A percentile compares a stretch with the other conserved stretches of the same genome.
phyloP scores from a whole-genome alignment of 495 filamentous ascomycete species.

The Hyaloscypha hepaticicola region DNA sequence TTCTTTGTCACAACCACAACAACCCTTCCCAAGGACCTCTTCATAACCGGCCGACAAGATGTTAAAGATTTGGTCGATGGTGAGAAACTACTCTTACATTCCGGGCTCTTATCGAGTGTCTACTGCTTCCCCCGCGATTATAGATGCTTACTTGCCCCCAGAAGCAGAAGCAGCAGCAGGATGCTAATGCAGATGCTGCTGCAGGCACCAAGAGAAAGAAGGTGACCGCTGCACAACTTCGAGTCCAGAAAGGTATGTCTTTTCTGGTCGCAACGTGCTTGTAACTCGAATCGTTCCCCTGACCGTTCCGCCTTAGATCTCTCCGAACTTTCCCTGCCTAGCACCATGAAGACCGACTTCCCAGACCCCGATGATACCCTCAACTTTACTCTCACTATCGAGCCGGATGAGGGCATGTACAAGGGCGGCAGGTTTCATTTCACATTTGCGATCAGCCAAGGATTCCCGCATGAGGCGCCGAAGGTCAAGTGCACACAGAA shows the following conservation, averaged over 20 bases:
- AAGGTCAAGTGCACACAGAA: constrained; percentile 98
- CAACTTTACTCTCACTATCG: constrained; percentile 90
- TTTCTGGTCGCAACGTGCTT: background rate
- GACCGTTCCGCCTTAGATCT: constrained; percentile 62
- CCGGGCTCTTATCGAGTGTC: constrained; percentile 11
- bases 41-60: constrained; percentile 54
- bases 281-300: background rate
- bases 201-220: constrained; percentile 88
- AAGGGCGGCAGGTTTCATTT: constrained; percentile 87
- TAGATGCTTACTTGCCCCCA: constrained; percentile 37
- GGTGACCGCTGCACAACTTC: constrained; percentile 91
- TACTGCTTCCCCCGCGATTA: background rate
- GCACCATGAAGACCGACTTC: constrained; percentile 90
- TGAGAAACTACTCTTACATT: constrained; percentile 40
- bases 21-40: background rate
- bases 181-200: constrained; percentile 71
- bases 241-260: constrained; percentile 85
- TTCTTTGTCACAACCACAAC: background rate
- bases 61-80: constrained; percentile 99
- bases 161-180: constrained; percentile 95
- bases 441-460: constrained; percentile 86
- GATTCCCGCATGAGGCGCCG: constrained; percentile 95
- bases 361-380: constrained; percentile 95
- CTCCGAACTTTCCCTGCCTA: constrained; percentile 83
- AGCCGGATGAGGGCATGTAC: constrained; percentile 98